Evolutionary conservation across 2,329 filamentous ascomycete genomes (phyloP).

Genomic region (Pseudogymnoascus sp.): DNA sequence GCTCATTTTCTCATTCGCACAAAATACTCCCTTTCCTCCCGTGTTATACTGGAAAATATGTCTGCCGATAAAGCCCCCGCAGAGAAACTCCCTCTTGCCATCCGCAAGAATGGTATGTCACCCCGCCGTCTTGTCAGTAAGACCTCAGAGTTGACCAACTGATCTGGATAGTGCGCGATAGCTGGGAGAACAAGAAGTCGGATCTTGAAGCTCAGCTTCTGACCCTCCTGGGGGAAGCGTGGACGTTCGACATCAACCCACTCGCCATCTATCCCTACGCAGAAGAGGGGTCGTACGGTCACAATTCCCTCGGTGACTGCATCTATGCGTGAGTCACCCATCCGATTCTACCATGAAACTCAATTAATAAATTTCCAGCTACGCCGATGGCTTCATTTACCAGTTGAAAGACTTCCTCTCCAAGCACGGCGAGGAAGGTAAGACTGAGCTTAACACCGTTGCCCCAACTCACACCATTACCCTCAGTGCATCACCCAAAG

Average conservation of each 20-base stretch:
- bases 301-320: slow-evolving; percentile 37
- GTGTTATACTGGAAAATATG: slow-evolving; percentile 9
- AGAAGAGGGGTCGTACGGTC: slow-evolving; percentile 26
- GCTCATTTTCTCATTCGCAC: background rate
- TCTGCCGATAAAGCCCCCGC: slow-evolving; percentile 31
- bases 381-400: slow-evolving; percentile 36
- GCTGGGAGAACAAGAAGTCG: slow-evolving; percentile 41
- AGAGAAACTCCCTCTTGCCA: slow-evolving; percentile 43
- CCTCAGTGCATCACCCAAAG: slow-evolving; percentile 40
- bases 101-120: slow-evolving; percentile 43
- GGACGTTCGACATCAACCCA: slow-evolving; percentile 44
- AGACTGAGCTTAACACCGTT: slow-evolving; percentile 42
- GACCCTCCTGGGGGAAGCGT: slow-evolving; percentile 38
- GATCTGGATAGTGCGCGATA: slow-evolving; percentile 40
- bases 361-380: slow-evolving; percentile 28
- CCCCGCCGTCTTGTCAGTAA: background rate
- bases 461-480: slow-evolving; percentile 37
- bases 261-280: slow-evolving; percentile 41
- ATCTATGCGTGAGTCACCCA: slow-evolving; percentile 34
- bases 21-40: background rate
- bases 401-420: slow-evolving; percentile 35
- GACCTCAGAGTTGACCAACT: slow-evolving; percentile 11
- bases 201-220: slow-evolving; percentile 39
- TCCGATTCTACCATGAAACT: background rate
- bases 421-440: slow-evolving; percentile 32